Base-by-base conservation (phyloP, 495 filamentous ascomycete genomes). In the Xylaria intraflava region DNA sequence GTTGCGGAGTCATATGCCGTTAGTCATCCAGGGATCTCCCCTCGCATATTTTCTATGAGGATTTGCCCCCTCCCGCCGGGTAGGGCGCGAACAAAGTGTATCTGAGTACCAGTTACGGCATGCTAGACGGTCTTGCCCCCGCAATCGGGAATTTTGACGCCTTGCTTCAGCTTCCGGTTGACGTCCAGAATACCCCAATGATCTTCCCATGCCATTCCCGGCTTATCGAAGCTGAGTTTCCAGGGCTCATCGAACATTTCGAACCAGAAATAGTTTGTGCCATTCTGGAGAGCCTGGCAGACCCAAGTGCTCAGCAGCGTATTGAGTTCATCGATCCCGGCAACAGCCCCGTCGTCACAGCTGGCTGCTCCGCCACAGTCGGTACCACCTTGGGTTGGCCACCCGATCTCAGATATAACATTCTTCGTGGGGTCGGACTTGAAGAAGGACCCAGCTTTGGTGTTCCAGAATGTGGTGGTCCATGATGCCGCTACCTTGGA, bases 181-280 rank as follows among this genome's bases (percentile, higher is more conserved):
- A 87, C 77, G 67, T 95, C 89, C 82, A 98, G 84, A 19, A 98
- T 71, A 26, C 93, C 93, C 92, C 92, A 97, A 62, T 95, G 87
- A 62, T 94, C 89, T 70, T 98, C 93, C 91, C 91, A 96, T 51
- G 88, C 75, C 70, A 90, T 76, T 11, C 79, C 82, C 1, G 71
- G 64, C 2, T 69, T 74, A 64, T 98, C 85, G 68, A 81, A 94
- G 22, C 59, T 55, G 22, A 86, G 70, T 71, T 96, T 96, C 93
- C 93, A 98, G 2, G 91, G 89, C 71, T 95, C 91, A 62, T 95
- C 91, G 62, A 95, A 96, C 14, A 90, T 89, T 68, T 90, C 86
- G 62, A 96, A 96, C 93, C 91, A 96, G 65, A 95, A 96, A 65
- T 95, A 98, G 36, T 91, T 82, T 0, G 90, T 96, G 52, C 83